Conservation (phyloP, 2,329 filamentous ascomycete genomes). For the Incumbomyces lentus region DNA sequence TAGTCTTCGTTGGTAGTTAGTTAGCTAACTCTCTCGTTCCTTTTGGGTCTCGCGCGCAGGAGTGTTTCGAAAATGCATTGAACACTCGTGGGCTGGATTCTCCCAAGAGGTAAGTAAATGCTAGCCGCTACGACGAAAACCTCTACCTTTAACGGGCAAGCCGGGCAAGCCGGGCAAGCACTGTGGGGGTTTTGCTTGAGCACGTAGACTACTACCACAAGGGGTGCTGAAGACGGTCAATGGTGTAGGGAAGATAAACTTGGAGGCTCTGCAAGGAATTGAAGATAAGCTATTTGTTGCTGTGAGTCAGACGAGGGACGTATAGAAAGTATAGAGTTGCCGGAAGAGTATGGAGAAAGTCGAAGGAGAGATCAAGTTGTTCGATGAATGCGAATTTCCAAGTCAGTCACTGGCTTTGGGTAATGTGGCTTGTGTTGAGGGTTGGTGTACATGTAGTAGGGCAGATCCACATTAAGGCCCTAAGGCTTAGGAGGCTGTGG, state of each 20-base stretch:
- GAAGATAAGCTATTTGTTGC: neutral
- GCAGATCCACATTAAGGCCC: neutral
- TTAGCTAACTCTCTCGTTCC: neutral
- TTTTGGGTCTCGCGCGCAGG: neutral
- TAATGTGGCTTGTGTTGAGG: neutral
- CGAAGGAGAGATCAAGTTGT: neutral
- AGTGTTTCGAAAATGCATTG: neutral
- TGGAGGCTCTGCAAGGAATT: neutral
- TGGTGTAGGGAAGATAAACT: neutral
- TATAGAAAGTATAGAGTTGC: neutral
- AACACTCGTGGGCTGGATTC: constrained; percentile 4
- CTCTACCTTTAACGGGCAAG: no score
- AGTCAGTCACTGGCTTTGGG: neutral
- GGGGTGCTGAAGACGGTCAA: neutral
- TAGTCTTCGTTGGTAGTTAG: neutral
- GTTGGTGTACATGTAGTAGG: neutral
- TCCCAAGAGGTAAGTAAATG: constrained; percentile 2
- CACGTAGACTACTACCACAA: neutral
- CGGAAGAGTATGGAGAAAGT: neutral
- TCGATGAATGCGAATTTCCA: neutral
- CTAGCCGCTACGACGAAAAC: constrained; percentile 1
- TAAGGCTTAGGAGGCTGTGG: neutral
- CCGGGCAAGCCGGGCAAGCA: neutral
- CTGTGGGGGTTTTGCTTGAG: neutral
- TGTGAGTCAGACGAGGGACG: neutral